Base-by-base conservation (phyloP, 495 filamentous ascomycete genomes). In the Xylaria venustula region DNA sequence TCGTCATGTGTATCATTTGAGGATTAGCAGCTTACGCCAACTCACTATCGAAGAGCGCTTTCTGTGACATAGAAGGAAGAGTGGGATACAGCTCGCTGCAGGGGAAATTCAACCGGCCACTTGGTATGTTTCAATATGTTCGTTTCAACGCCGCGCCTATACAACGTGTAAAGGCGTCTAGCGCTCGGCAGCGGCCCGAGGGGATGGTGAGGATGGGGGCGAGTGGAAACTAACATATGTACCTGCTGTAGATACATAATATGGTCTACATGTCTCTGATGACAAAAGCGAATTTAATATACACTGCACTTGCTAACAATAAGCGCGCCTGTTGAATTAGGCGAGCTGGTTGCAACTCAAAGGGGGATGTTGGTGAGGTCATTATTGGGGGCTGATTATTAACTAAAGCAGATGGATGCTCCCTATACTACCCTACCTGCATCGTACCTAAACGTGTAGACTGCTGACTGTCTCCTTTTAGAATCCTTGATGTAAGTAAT, bases 131-230 rank as follows among this genome's bases (percentile, higher is more conserved):
- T 60, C 47, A 44, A 51, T 34, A 15, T 9, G 57, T 12, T 46
- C 41, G 47, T 44, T 52, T 60, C 17, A 5, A 60, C 26, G 34
- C 23, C 57, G 57, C 57, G 57, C 20, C 48, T 60, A 52, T 52
- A 26, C 8, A 52, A 60, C 28, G 47, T 52, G 47, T 37, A 52
- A 44, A 41, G 40, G 23, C 37, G 58, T 54, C 58, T 61, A 61
- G 15, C 50, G 41, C 49, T 61, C 58, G 58, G 58, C 50, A 61
- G 58, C 32, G 58, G 42, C 40, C 58, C 58, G 58, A 48, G 28
- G 28, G 49, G 8, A 41, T 54, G 58, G 41, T 19, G 48, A 53
- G 25, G 58, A 53, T 60, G 58, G 50, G 30, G 58, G 58, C 49
- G n/a, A 50, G 2, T 45, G 42, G 30, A 47, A 26, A 40, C 19